These are phyloP conservation scores for Fusarium guadeloupense DNA, from an alignment of 2,329 filamentous ascomycete genomes.

Conservation along the genomic window DNA sequence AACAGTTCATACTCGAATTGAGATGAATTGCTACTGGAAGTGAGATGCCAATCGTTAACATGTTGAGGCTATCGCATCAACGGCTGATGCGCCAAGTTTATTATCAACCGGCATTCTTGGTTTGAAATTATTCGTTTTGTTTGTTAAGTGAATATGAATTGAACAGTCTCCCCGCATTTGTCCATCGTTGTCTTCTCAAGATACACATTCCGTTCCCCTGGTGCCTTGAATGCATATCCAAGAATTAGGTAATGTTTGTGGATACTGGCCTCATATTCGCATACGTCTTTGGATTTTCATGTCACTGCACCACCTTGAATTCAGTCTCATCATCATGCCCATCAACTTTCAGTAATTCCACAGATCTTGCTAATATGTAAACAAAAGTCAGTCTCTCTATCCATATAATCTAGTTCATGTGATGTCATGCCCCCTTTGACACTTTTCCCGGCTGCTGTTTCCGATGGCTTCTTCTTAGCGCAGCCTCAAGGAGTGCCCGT, in stretches of 20 bases:
- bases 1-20: too few relatives aligned
- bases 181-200: not conserved
- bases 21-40: too few relatives aligned
- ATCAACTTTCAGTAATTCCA: too few relatives aligned
- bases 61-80: too few relatives aligned
- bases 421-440: constrained; percentile 9
- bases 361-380: not conserved
- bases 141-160: not conserved
- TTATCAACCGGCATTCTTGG: not conserved
- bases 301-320: fast-evolving
- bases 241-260: not conserved
- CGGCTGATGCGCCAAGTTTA: not conserved
- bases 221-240: not conserved
- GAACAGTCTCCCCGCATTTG: not conserved
- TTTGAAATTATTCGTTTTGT: not conserved
- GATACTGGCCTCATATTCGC: not conserved
- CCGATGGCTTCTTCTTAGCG: constrained; percentile 15
- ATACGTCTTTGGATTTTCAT: not conserved
- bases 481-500: constrained; percentile 9
- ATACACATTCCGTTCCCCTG: not conserved
- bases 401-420: not conserved
- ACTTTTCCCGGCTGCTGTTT: constrained; percentile 7
- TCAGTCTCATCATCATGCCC: not conserved
- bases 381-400: not conserved
- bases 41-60: too few relatives aligned